Conservation (phyloP, 768 basidiomycete species). For the Nidularia sp. region DNA sequence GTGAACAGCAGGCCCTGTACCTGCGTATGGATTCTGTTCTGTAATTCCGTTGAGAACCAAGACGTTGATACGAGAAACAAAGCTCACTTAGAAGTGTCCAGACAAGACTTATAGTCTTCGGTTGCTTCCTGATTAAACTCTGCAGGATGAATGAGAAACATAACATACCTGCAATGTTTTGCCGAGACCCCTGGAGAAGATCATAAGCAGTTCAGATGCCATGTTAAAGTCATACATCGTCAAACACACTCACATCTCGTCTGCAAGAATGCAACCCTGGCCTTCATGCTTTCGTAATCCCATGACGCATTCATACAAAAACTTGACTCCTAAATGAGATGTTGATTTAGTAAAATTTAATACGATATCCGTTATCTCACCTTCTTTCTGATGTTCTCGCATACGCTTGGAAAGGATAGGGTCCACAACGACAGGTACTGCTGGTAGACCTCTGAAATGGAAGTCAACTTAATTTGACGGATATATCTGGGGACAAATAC, state of each 20-base stretch:
- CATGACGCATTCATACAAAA: constrained; percentile 96
- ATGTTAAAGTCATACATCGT: constrained; percentile 1
- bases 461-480: background rate
- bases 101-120: constrained; percentile 82
- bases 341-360: background rate
- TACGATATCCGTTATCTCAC: constrained; percentile 31
- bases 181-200: constrained; percentile 75
- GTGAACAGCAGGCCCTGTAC: constrained; percentile 50
- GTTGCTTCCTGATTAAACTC: constrained; percentile 51
- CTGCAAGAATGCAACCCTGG: constrained; percentile 92
- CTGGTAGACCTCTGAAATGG: constrained; percentile 46
- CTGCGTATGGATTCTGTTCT: constrained; percentile 85
- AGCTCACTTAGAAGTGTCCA: constrained; percentile 87
- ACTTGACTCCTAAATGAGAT: constrained; percentile 57
- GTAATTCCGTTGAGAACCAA: constrained; percentile 63
- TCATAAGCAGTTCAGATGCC: constrained; percentile 2
- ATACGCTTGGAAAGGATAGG: constrained; percentile 75
- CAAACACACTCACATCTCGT: constrained; percentile 71
- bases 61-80: constrained; percentile 30
- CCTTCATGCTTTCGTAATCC: constrained; percentile 88
- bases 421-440: constrained; percentile 86
- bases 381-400: constrained; percentile 89
- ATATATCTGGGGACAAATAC: constrained; percentile 2
- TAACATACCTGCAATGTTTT: constrained; percentile 76
- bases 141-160: background rate